Percentiles rank a stretch among this genome's conserved stretches.
phyloP scores from a whole-genome alignment of 2,329 filamentous ascomycete species.

The Talaromyces sp. region DNA sequence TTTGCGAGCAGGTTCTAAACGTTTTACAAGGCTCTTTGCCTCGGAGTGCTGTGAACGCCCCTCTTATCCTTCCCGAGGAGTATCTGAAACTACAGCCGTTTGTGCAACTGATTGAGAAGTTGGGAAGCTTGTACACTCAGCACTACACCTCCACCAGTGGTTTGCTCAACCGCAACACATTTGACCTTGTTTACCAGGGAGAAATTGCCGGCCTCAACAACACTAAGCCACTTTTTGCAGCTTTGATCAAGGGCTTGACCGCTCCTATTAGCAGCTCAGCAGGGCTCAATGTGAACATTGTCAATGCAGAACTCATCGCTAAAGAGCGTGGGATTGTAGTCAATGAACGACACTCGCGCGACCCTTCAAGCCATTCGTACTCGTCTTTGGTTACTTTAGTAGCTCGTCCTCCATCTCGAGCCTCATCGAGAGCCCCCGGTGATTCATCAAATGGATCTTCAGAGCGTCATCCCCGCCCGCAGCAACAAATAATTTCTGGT shows the following conservation, averaged over 20 bases:
- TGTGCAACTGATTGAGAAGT: slow-evolving; percentile 69
- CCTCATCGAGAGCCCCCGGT: slow-evolving; percentile 29
- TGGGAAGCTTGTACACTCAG: slow-evolving; percentile 74
- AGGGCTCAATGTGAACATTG: slow-evolving; percentile 70
- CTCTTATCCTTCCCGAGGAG: slow-evolving; percentile 74
- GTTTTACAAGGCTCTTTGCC: slow-evolving; percentile 69
- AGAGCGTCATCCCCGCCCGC: slow-evolving; percentile 25
- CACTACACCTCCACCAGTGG: slow-evolving; percentile 51
- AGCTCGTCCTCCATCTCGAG: slow-evolving; percentile 38
- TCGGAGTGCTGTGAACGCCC: slow-evolving; percentile 72
- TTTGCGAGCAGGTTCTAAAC: slow-evolving; percentile 71
- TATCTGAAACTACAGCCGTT: slow-evolving; percentile 73
- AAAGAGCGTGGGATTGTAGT: slow-evolving; percentile 73
- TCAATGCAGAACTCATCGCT: slow-evolving; percentile 71
- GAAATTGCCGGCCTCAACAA: slow-evolving; percentile 66
- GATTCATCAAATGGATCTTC: slow-evolving; percentile 13
- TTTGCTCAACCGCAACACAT: slow-evolving; percentile 57
- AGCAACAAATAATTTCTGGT: slow-evolving; percentile 44
- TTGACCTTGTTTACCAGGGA: slow-evolving; percentile 73
- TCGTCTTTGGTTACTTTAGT: slow-evolving; percentile 66
- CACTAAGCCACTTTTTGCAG: slow-evolving; percentile 73
- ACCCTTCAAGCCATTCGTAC: slow-evolving; percentile 58
- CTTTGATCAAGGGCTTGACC: slow-evolving; percentile 70
- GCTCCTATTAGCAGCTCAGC: slow-evolving; percentile 56
- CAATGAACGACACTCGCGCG: slow-evolving; percentile 64